Percentiles rank a stretch among this genome's conserved stretches.
These are phyloP conservation scores for Stereocaulon alpinum DNA, from an alignment of 495 filamentous ascomycete genomes.

Conservation along the genomic window DNA sequence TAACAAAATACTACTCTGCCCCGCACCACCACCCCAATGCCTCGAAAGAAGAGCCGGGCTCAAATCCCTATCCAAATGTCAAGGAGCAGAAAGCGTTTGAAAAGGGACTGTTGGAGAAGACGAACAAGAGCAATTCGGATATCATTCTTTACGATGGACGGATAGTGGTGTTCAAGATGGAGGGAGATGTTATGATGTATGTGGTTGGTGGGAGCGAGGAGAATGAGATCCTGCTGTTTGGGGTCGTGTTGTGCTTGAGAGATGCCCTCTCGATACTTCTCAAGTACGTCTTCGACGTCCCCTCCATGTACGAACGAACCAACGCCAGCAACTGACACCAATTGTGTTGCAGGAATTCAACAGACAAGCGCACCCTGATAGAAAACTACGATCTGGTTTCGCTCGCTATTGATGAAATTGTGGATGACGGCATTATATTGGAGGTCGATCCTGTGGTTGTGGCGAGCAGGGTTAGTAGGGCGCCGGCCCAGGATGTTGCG, in stretches of 20 bases:
- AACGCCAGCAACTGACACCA: not conserved
- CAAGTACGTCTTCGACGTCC: slow-evolving; percentile 50
- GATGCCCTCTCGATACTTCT: slow-evolving; percentile 86
- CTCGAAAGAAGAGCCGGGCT: slow-evolving; percentile 44
- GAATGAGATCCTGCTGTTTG: slow-evolving; percentile 94
- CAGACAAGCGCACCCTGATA: slow-evolving; percentile 93
- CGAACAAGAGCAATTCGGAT: slow-evolving; percentile 86
- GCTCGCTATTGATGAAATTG: slow-evolving; percentile 87
- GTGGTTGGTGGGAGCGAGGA: slow-evolving; percentile 87
- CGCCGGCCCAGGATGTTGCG: slow-evolving; percentile 80
- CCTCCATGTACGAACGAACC: not conserved
- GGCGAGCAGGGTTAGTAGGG: slow-evolving; percentile 77
- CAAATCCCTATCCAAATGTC: slow-evolving; percentile 76
- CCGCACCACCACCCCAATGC: slow-evolving; percentile 61
- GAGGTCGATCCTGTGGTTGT: slow-evolving; percentile 94
- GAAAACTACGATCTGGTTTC: slow-evolving; percentile 95
- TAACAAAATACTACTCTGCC: slow-evolving; percentile 88
- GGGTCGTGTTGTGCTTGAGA: slow-evolving; percentile 75
- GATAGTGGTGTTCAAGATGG: slow-evolving; percentile 93
- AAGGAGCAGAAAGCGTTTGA: slow-evolving; percentile 94
- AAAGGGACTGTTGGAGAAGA: slow-evolving; percentile 92
- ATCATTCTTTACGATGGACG: slow-evolving; percentile 94
- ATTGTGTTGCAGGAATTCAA: slow-evolving; percentile 55
- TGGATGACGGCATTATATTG: slow-evolving; percentile 92
- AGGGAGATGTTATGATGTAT: slow-evolving; percentile 95